Base-by-base conservation (phyloP, 441 rosid species). In the Manihot esculenta region DNA sequence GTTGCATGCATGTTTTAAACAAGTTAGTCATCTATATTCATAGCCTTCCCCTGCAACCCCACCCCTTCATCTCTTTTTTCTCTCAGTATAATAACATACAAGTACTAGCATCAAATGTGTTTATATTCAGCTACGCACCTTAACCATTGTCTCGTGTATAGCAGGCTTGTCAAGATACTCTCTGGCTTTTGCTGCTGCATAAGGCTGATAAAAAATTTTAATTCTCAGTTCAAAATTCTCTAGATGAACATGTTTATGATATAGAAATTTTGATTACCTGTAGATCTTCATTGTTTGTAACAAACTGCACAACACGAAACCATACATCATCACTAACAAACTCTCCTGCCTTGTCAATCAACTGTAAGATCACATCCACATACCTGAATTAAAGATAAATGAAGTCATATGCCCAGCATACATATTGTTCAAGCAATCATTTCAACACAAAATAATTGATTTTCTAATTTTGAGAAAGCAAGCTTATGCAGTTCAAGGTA, bases 301-400 rank as follows among this genome's bases (percentile, higher is more conserved):
- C 99, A 67, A 93, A 93, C 78, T 96, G 99, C 70, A 96, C 98
- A 72, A 96, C 97, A 69, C 98, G 98, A 74, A 96, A 96, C 99
- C 99, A 96, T 77, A 96, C 90, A 74, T 96, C 99, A 82, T 96
- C 98, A 17, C 99, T 93, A 57, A 96, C 96, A 85, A 96, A 93
- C 87, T 96, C 99, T 68, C 99, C 99, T 13, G 99, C 98, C 84
- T 96, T 96, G 84, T 96, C 99, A 77, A 96, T 96, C 88, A 96
- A 79, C 85, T 96, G 99, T 83, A 96, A 96, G 80, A 96, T 93
- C 68, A 91, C 98, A 82, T 96, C 97, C 62, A 96, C 98, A 73
- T 96, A 96, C 99, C 99, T 96, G 82, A n/a, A 71, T 21, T 38
- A 35, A 62, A 67, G 49, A 61, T 14, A 17, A 50, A 71, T 47